Evolutionary conservation across 176 grass and related monocot genomes (phyloP).

Genomic region (Sorghum bicolor): Sorghum_bicolor_NCBIv3 NC_012872.2:6328001-6328500

Average conservation of each 20-base stretch:
- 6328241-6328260: slow-evolving; percentile 16
- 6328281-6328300: slow-evolving; percentile 16
- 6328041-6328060: too few species aligned
- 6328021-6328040: too few species aligned
- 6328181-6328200: not conserved
- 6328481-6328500: slow-evolving; percentile 27
- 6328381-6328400: slow-evolving; percentile 13
- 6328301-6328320: slow-evolving; percentile 47
- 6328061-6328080: too few species aligned
- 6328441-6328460: not conserved
- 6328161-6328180: not conserved
- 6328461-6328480: not conserved
- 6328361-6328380: slow-evolving; percentile 48
- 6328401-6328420: slow-evolving; percentile 23
- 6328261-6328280: not conserved
- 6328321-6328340: slow-evolving; percentile 11
- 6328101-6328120: too few species aligned
- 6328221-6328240: slow-evolving; percentile 13
- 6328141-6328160: not conserved
- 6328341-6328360: slow-evolving; percentile 17
- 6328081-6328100: too few species aligned
- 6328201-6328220: not conserved
- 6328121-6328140: too few species aligned
- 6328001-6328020: too few species aligned
- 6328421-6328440: slow-evolving; percentile 26